phyloP scores from a whole-genome alignment of 2,329 filamentous ascomycete species.

The Cladosporium sp. region DNA sequence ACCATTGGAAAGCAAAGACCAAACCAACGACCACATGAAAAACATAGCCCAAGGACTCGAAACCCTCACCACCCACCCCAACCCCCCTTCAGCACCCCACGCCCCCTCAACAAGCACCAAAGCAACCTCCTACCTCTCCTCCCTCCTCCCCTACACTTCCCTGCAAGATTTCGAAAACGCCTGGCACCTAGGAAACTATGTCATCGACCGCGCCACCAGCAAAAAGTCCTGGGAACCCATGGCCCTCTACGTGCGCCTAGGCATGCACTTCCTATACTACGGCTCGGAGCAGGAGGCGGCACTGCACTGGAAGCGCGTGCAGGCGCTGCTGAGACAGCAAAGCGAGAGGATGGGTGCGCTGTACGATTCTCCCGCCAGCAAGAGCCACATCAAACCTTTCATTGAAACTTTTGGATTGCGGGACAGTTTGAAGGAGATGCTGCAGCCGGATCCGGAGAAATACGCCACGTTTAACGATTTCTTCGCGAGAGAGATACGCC shows the following conservation, averaged over 20 bases:
- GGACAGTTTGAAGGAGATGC: conserved; percentile 30
- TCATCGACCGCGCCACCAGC: conserved; percentile 38
- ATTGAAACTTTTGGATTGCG: conserved; percentile 36
- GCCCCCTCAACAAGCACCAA: not conserved
- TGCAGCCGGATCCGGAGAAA: conserved; percentile 33
- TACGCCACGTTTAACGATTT: conserved; percentile 43
- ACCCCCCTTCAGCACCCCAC: not conserved
- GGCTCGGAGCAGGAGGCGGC: conserved; percentile 35
- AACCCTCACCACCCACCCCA: not conserved
- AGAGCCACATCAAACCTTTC: conserved; percentile 37
- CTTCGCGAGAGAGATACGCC: conserved; percentile 36
- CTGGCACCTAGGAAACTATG: conserved; percentile 42
- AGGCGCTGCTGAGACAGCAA: conserved; percentile 33
- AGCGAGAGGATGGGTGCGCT: conserved; percentile 37
- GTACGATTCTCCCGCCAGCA: conserved; percentile 36
- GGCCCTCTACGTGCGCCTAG: conserved; percentile 39
- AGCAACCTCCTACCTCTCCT: conserved; percentile 20
- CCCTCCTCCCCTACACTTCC: conserved; percentile 22
- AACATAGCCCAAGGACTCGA: not conserved
- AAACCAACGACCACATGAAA: too few relatives aligned
- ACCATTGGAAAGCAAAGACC: too few relatives aligned
- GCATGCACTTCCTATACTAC: conserved; percentile 43
- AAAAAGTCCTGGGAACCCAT: conserved; percentile 39
- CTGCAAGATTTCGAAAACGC: conserved; percentile 32
- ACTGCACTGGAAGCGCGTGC: conserved; percentile 33